Evolutionary conservation across 768 basidiomycete species (phyloP), one percentile per base, ranked within the genome.

Genomic region (Kwoniella europaea): DNA sequence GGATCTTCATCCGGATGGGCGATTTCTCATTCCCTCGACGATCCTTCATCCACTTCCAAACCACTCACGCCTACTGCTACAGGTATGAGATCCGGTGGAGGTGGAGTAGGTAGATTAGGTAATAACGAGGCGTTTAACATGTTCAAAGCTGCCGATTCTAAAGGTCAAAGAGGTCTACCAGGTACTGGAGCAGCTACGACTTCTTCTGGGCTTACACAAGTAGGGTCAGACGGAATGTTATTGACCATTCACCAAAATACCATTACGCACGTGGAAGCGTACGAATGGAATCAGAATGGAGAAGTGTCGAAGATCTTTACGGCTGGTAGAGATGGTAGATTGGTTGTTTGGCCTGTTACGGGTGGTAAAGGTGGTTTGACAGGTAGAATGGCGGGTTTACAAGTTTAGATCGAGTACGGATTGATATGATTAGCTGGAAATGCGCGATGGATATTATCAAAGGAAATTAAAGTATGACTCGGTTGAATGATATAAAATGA

Each of bases 211-310:
- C 71, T 81, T 5, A 74, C 80, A 12, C 75, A 69, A 7, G 82
- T 82, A 18, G 83, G 84, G 3, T 81, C 83, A 4, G 90, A 91
- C 78, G 92, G 91, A 3, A 92, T 95, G 81, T 85, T 96, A 63
- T 85, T 88, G 78, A 98, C 97, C 15, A 88, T 97, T 61, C 97
- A 98, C 82, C 97, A 98, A 87, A 99, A 99, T 86, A 97, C 95
- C 46, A 97, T 99, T 84, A 98, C 94, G n/a, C 90, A 87, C 75
- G 87, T 98, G 52, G 86, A 94, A 67, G 86, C 92, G 29, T 97
- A 92, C 78, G 90, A 90, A 71, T 84, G 84, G 73, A 86, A 85
- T 1, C 74, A 78, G 3, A 87, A 86, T 13, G 90, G 89, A 0
- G 84, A 85, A 1, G 90, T 98, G 4, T 86, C 84, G 58, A 88